These are phyloP conservation scores for Boletus patriciae DNA, from an alignment of 768 basidiomycete species.

Conservation along the genomic window DNA sequence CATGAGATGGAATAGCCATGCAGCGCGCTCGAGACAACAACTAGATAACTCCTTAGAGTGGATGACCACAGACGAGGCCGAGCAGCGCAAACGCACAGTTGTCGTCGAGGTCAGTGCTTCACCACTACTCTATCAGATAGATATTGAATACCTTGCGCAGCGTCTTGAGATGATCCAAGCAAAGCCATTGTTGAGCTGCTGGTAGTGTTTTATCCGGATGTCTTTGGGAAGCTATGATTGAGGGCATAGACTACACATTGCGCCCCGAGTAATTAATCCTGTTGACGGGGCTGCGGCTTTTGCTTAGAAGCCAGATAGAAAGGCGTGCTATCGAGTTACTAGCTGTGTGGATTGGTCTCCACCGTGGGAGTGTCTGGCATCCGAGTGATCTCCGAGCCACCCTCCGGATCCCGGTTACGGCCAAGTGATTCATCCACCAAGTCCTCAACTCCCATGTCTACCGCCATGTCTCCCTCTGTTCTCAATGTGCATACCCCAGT, in stretches of 20 bases:
- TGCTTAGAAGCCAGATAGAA: background rate
- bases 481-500: slow-evolving; percentile 76
- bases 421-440: background rate
- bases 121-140: background rate
- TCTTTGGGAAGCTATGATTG: background rate
- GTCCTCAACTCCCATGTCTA: slow-evolving; percentile 23
- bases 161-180: slow-evolving; percentile 71
- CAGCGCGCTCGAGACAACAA: slow-evolving; percentile 26
- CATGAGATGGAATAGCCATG: slow-evolving; percentile 37
- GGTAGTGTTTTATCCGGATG: slow-evolving; percentile 39
- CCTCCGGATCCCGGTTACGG: no score
- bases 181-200: slow-evolving; percentile 71
- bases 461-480: slow-evolving; percentile 40
- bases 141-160: slow-evolving; percentile 37
- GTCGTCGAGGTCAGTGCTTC: slow-evolving; percentile 63
- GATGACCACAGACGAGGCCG: slow-evolving; percentile 41
- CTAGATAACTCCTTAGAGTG: slow-evolving; percentile 43
- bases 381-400: no score
- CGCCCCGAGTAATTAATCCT: background rate
- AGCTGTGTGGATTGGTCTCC: no score
- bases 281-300: background rate
- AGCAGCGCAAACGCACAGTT: slow-evolving; percentile 54
- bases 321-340: background rate
- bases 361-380: slow-evolving; percentile 4
- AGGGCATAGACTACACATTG: slow-evolving; percentile 9